Evolutionary conservation across 2,329 filamentous ascomycete genomes (phyloP), one percentile per base, ranked within the genome.

Genomic region (Microcera coccophila): DNA sequence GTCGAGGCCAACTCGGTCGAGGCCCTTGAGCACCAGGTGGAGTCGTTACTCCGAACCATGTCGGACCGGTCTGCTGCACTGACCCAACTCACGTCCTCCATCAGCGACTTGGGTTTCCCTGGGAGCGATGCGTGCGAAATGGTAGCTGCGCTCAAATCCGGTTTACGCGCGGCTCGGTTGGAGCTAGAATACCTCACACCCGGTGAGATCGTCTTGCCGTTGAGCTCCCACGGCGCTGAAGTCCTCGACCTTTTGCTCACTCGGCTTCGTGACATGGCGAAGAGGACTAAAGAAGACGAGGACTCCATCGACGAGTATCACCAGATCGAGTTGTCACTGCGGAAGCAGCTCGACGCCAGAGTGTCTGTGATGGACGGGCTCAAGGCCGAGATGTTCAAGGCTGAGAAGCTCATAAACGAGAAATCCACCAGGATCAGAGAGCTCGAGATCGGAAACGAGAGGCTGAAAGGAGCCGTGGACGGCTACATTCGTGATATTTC

Each of bases 161-260:
- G 73, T 2, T 76, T 84, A 62, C 75, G 79, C 16, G 61, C 73
- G 2, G 79, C 79, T 2, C 72, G 80, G 1, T 63, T 82, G 0
- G 79, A 83, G 51, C 71, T 83, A 3, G 80, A 83, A 58, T 82
- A 82, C 53, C 68, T 82, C 16, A 76, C 72, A 0, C 79, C 79
- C 0, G 79, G 79, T 5, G 79, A 83, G 56, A 64, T 75, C n/a
- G 54, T 69, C 0, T 67, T 80, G 1, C 75, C 78, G 0, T 63
- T 80, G 0, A 71, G 70, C 0, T 71, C 72, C 0, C 72, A 73
- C 38, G 78, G 78, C 2, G 73, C 74, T 1, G 70, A 76, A 39
- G 69, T 83, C 0, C 68, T 84, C 0, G 75, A 79, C 43, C 67
- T 81, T 11, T 58, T 82, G 4, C 68, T 82, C 0, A 56, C 57